Evolutionary conservation across 768 basidiomycete species (phyloP), one percentile per base, ranked within the genome.

Genomic region (Stropharia rugosoannulata): DNA sequence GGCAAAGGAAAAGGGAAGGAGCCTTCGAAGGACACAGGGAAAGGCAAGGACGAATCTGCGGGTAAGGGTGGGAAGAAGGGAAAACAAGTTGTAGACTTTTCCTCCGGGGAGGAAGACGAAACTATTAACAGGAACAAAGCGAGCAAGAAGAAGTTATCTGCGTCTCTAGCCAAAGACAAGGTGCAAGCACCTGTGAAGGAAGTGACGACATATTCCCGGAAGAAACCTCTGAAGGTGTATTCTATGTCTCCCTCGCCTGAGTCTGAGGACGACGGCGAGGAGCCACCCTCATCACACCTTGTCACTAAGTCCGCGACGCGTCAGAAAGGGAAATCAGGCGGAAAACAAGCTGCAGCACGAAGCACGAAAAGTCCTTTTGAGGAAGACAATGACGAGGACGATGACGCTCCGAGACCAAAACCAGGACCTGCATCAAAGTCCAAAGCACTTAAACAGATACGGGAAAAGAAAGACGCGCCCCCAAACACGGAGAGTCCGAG

Each of bases 41-140:
- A 10, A 13, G 16, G 18, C 2, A 42, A 52, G 42, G 58, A 53
- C 54, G 51, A 57, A 19, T 35, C 40, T 42, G 56, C 44, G 42
- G 59, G 58, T 13, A 58, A 59, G 42, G 60, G 61, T 39, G 56
- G 61, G 13, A 61, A 62, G 16, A 64, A 59, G 13, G 59, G 55
- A 48, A 50, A 55, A n/a, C n/a, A 39, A 3, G 37, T 38, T 1
- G 46, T 40, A 9, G 51, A 43, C 9, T 52, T 45, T 9, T 46
- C 44, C 6, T 62, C 57, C 51, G 12, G 64, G 62, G 39, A 38
- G 29, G 64, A 61, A 15, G 54, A 54, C 5, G 47, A 35, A 11
- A 57, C 40, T 41, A 46, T 44, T 29, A 42, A 47, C 16, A 58
- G 55, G 22, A 58, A 49, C 22, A 18, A 47, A 22, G 29, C 41